Base-by-base conservation (phyloP, 768 basidiomycete species). In the Rhizopogon roseolus region DNA sequence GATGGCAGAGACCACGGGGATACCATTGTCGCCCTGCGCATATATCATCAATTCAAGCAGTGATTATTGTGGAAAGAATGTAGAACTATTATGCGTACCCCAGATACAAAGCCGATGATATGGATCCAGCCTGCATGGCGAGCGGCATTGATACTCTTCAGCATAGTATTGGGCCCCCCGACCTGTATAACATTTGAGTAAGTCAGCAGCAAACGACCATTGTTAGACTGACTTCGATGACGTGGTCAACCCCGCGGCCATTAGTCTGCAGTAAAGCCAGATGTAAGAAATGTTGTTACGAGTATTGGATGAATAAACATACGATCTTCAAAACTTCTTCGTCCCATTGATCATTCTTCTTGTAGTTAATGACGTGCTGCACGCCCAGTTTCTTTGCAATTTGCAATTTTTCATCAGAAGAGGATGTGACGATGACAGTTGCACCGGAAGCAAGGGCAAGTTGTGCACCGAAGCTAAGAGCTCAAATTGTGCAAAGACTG, bases 351-450 rank as follows among this genome's bases (percentile, higher is more conserved):
- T 79, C 77, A 1, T 69, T 72, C 56, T 67, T 78, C 54, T 73
- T 80, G 64, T 87, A 88, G 70, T 87, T 85, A 69, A 88, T 82
- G 17, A 79, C 59, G 51, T 82, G 70, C 13, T 76, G 72, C 11
- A 73, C 77, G 19, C 85, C 83, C 17, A 84, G 74, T 41, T 73
- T 74, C 42, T 71, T 66, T 8, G 76, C 82, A 28, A 77, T 57
- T 55, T 77, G 72, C 14, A 86, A 72, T 60, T 88, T 89, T 44
- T 76, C 74, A 58, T 86, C 82, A 0, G 82, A 82, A 0, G 84
- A 86, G 1, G 85, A 86, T 0, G 85, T 88, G 27, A 76, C 75
- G 58, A 89, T 85, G 54, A 86, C 84, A 1, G 68, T 77, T 2
- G 84, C 85, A 36, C 85, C 85, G 7, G 80, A 74, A 2, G 81